These are phyloP conservation scores for Alternaria rosae DNA, from an alignment of 2,329 filamentous ascomycete genomes.

Conservation along the genomic window DNA sequence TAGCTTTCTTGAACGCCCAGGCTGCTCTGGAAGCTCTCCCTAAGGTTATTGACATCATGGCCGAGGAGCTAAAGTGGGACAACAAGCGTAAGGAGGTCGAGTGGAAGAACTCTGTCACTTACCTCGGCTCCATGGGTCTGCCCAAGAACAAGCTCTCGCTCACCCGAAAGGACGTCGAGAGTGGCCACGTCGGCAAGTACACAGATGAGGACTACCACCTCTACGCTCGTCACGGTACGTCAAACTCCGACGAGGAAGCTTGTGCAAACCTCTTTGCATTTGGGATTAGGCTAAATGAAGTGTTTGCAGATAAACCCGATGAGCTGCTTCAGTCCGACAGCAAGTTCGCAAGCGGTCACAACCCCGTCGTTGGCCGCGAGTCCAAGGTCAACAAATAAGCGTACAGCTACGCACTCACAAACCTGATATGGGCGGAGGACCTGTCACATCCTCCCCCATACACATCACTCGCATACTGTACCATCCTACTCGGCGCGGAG, in stretches of 20 bases:
- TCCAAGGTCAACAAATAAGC: slow-evolving; percentile 59
- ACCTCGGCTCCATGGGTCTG: slow-evolving; percentile 68
- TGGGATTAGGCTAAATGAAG: slow-evolving; percentile 32
- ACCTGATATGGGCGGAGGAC: not conserved
- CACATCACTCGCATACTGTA: slow-evolving; percentile 6
- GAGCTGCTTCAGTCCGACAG: slow-evolving; percentile 61
- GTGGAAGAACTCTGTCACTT: slow-evolving; percentile 74
- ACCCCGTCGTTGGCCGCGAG: slow-evolving; percentile 54
- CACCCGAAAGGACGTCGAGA: slow-evolving; percentile 66
- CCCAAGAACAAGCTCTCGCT: slow-evolving; percentile 63
- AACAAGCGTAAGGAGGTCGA: slow-evolving; percentile 74
- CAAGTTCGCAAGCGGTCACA: slow-evolving; percentile 53
- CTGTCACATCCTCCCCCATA: not conserved
- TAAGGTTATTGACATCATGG: slow-evolving; percentile 87
- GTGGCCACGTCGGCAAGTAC: slow-evolving; percentile 55
- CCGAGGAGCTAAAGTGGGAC: slow-evolving; percentile 82
- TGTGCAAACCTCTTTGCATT: slow-evolving; percentile 33
- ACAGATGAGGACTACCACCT: slow-evolving; percentile 58
- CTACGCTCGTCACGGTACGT: slow-evolving; percentile 60
- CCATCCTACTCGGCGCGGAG: slow-evolving; percentile 6
- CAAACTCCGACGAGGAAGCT: slow-evolving; percentile 12
- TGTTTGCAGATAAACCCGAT: slow-evolving; percentile 59
- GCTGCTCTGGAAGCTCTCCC: slow-evolving; percentile 87
- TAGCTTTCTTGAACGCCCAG: slow-evolving; percentile 92
- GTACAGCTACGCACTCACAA: not conserved